Conservation (phyloP, 176 grass and related monocot genomes). For the Triticum turgidum region DNA sequence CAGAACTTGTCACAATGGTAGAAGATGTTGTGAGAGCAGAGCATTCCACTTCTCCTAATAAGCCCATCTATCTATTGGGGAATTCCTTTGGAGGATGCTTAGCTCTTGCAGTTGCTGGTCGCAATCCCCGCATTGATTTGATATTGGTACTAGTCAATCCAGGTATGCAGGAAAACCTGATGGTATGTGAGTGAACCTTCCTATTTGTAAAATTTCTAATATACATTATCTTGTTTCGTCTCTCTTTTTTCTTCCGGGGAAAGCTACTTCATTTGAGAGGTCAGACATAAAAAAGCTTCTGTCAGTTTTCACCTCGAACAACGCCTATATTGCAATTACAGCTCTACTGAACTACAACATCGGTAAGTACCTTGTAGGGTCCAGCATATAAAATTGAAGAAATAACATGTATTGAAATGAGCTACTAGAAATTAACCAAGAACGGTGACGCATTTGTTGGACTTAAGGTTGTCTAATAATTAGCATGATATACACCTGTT, state of each 20-base stretch:
- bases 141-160: constrained; percentile 69
- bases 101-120: constrained; percentile 68
- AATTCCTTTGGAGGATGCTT: constrained; percentile 83
- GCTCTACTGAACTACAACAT: constrained; percentile 60
- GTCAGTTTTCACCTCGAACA: constrained; percentile 39
- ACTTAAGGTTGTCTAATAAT: neutral
- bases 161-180: constrained; percentile 32
- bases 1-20: constrained; percentile 70
- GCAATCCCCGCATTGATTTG: constrained; percentile 61
- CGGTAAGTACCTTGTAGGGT: constrained; percentile 31
- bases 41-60: constrained; percentile 51
- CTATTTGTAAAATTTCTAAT: neutral
- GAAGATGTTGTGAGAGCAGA: constrained; percentile 60
- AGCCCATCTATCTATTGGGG: constrained; percentile 70
- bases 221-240: neutral
- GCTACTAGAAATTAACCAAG: neutral
- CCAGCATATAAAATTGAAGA: neutral
- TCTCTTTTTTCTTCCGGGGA: neutral
- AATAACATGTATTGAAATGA: neutral
- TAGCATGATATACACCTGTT: neutral
- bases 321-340: constrained; percentile 39
- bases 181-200: neutral
- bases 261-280: constrained; percentile 66
- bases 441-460: neutral
- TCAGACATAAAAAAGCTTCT: constrained; percentile 54